A percentile compares a stretch with the other conserved stretches of the same genome.
Conservation (phyloP, 164 flowering plant genomes). For the Dillenia turbinata region DNA sequence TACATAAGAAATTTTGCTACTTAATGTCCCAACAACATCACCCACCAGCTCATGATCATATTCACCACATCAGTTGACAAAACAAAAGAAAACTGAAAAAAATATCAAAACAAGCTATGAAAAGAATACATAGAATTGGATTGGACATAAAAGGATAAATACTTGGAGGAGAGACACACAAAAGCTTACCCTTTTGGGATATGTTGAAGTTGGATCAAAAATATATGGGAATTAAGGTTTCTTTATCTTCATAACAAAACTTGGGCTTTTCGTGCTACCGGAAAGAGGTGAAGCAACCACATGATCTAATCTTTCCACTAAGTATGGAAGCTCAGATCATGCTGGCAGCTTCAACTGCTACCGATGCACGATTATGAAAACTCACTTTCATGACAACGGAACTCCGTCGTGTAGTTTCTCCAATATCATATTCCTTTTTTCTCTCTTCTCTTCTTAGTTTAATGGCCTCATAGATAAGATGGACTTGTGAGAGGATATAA, state of each 20-base stretch:
- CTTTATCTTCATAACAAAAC: no score
- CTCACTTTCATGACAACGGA: no score
- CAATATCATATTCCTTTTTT: neutral
- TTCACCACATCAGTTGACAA: neutral
- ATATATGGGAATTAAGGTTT: neutral
- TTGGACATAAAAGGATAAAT: no score
- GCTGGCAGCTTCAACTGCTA: conserved; percentile 49
- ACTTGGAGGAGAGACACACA: no score
- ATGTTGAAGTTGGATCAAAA: conserved; percentile 1
- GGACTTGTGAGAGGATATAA: conserved; percentile 17
- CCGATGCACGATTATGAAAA: conserved; percentile 17
- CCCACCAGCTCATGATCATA: neutral
- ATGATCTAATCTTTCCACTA: conserved; percentile 13
- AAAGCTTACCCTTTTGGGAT: neutral
- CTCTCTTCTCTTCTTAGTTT: neutral
- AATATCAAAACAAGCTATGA: neutral
- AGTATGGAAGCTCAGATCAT: conserved; percentile 26
- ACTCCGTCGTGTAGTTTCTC: no score
- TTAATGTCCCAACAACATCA: conserved; percentile 5
- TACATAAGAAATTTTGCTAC: conserved; percentile 3
- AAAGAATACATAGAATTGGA: neutral
- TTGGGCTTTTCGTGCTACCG: conserved; percentile 13
- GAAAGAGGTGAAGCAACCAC: conserved; percentile 7
- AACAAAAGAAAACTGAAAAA: neutral
- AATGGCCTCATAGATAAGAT: conserved; percentile 11